Conservation (phyloP, 1,284 basidiomycete genomes). For the Singerocomus inundabilis region DNA sequence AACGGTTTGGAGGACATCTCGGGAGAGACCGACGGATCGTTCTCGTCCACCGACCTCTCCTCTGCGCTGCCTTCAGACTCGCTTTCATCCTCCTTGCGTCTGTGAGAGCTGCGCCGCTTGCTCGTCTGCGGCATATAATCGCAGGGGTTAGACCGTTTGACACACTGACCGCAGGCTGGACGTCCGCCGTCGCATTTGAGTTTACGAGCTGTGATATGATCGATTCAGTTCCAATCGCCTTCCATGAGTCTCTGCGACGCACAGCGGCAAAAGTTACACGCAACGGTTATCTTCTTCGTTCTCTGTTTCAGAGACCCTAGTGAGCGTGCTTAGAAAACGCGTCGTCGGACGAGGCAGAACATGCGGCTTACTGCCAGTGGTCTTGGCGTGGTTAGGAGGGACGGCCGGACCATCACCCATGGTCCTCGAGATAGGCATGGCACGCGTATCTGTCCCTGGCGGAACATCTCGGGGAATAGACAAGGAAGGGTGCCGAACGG, state of each 20-base stretch:
- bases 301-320: slow-evolving; percentile 51
- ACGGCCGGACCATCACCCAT: slow-evolving; percentile 35
- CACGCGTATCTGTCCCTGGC: slow-evolving; percentile 42
- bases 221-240: slow-evolving; percentile 20
- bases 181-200: slow-evolving; percentile 80
- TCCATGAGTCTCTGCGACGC: slow-evolving; percentile 34
- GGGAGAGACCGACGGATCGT: slow-evolving; percentile 66
- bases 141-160: slow-evolving; percentile 70
- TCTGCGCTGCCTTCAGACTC: slow-evolving; percentile 63
- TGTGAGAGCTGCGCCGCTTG: slow-evolving; percentile 63
- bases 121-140: slow-evolving; percentile 72
- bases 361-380: slow-evolving; percentile 30
- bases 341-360: slow-evolving; percentile 5
- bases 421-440: slow-evolving; percentile 39
- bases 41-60: slow-evolving; percentile 53
- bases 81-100: slow-evolving; percentile 59
- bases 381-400: slow-evolving; percentile 29
- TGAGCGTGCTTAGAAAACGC: slow-evolving; percentile 3
- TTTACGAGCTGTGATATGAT: slow-evolving; percentile 60
- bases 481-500: slow-evolving; percentile 47
- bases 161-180: slow-evolving; percentile 74
- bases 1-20: slow-evolving; percentile 55
- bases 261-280: slow-evolving; percentile 86
- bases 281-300: slow-evolving; percentile 78
- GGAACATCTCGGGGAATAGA: slow-evolving; percentile 47